Conservation (phyloP, 2,329 filamentous ascomycete species). For the Ophiostoma angusticollis region DNA sequence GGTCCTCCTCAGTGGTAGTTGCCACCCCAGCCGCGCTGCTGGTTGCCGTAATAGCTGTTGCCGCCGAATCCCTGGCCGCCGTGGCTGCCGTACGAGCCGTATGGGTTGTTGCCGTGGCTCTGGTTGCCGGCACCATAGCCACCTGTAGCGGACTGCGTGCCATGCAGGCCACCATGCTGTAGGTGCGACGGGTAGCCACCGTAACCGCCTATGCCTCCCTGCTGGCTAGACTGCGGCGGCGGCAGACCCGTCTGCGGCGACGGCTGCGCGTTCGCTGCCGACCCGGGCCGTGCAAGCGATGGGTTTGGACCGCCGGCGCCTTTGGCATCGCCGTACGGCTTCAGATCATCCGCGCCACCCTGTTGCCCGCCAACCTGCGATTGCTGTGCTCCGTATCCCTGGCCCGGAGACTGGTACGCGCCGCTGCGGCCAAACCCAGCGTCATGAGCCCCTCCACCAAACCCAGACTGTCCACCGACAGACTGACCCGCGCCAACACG, state of each 20-base stretch:
- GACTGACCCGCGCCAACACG: slow-evolving; percentile 38
- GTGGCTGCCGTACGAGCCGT: slow-evolving; percentile 40
- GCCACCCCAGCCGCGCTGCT: slow-evolving; percentile 44
- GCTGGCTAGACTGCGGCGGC: slow-evolving; percentile 40
- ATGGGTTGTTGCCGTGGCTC: slow-evolving; percentile 41
- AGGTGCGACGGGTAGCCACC: slow-evolving; percentile 43
- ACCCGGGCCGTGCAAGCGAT: slow-evolving; percentile 45
- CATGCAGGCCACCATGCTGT: slow-evolving; percentile 40
- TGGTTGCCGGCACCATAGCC: slow-evolving; percentile 39
- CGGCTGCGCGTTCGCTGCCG: slow-evolving; percentile 40
- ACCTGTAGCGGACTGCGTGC: slow-evolving; percentile 30
- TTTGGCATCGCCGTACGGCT: slow-evolving; percentile 47
- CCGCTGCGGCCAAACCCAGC: slow-evolving; percentile 37
- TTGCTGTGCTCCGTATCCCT: slow-evolving; percentile 38
- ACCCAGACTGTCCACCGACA: slow-evolving; percentile 34
- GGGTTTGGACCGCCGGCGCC: slow-evolving; percentile 41
- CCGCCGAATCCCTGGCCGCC: slow-evolving; percentile 34
- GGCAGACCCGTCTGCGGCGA: slow-evolving; percentile 42
- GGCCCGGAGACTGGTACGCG: slow-evolving; percentile 42
- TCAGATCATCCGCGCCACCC: slow-evolving; percentile 39
- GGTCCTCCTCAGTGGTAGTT: slow-evolving; percentile 34
- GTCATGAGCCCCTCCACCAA: slow-evolving; percentile 40
- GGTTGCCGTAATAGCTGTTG: slow-evolving; percentile 35
- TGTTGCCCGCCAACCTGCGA: slow-evolving; percentile 32
- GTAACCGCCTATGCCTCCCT: slow-evolving; percentile 38